Percentiles rank a stretch among this genome's conserved stretches.
These are phyloP conservation scores for Tulasnella sp. DNA, from an alignment of 768 basidiomycete genomes.

Conservation along the genomic window DNA sequence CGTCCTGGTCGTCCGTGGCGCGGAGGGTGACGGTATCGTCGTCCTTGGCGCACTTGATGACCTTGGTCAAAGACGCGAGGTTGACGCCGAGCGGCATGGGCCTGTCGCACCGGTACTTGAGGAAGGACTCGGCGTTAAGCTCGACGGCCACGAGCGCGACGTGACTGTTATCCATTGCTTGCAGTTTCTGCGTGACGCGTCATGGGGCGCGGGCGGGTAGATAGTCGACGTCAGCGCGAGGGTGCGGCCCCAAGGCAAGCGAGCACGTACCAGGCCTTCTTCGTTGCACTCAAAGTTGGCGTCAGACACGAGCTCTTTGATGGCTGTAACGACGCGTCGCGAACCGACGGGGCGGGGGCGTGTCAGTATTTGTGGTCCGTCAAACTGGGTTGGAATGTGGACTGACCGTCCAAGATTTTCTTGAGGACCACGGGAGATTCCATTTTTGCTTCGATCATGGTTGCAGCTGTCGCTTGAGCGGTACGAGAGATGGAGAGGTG, in stretches of 20 bases:
- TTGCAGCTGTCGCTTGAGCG: not conserved
- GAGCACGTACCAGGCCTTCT: constrained; percentile 64
- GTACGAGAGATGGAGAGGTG: not conserved
- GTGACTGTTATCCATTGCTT: constrained; percentile 99
- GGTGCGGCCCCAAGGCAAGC: not conserved
- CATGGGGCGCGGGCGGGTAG: not conserved
- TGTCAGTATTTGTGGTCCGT: not conserved
- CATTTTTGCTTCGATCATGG: constrained; percentile 86
- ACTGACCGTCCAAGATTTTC: constrained; percentile 82
- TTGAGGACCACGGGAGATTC: constrained; percentile 81
- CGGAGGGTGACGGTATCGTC: constrained; percentile 87
- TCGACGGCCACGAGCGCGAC: constrained; percentile 91
- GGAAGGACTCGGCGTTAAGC: constrained; percentile 69
- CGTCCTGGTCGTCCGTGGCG: constrained; percentile 82
- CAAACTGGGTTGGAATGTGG: not conserved
- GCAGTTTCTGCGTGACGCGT: constrained; percentile 44
- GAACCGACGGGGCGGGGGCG: not conserved
- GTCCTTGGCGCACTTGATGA: constrained; percentile 89
- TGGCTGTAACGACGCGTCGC: constrained; percentile 39
- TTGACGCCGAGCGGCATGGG: constrained; percentile 88
- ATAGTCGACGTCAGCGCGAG: not conserved
- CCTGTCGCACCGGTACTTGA: constrained; percentile 83
- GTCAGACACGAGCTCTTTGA: constrained; percentile 96
- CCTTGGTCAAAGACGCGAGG: constrained; percentile 80
- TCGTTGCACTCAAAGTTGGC: constrained; percentile 98